Conservation (phyloP, 2,329 filamentous ascomycete species). For the Periconia macrospinosa region DNA sequence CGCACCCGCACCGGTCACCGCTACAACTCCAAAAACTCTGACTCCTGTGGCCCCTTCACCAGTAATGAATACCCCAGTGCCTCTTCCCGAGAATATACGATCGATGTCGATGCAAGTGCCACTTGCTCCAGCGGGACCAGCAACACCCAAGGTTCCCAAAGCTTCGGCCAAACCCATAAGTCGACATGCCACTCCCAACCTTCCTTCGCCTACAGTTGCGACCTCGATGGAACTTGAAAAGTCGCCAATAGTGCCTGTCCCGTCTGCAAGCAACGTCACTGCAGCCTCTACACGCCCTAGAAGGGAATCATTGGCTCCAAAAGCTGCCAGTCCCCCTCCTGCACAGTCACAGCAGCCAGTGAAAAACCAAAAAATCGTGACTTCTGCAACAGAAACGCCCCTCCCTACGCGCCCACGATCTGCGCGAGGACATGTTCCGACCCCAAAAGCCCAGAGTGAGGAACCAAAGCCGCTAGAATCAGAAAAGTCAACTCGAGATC, state of each 20-base stretch:
- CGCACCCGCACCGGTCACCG: slow-evolving; percentile 10
- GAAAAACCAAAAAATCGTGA: slow-evolving; percentile 22
- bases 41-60: slow-evolving; percentile 19
- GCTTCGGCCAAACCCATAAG: slow-evolving; percentile 11
- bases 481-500: slow-evolving; percentile 37
- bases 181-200: slow-evolving; percentile 15
- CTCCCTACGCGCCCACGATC: slow-evolving; percentile 37
- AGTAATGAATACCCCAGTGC: slow-evolving; percentile 10
- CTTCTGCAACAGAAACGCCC: slow-evolving; percentile 17
- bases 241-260: slow-evolving; percentile 11
- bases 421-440: slow-evolving; percentile 42
- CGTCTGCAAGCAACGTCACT: slow-evolving; percentile 21
- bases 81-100: slow-evolving; percentile 19
- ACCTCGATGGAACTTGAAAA: slow-evolving; percentile 17
- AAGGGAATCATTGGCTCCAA: slow-evolving; percentile 35
- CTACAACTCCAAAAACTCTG: slow-evolving; percentile 13
- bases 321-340: slow-evolving; percentile 21
- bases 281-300: slow-evolving; percentile 39
- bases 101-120: slow-evolving; percentile 42
- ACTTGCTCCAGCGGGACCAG: slow-evolving; percentile 48
- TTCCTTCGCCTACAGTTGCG: slow-evolving; percentile 17
- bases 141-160: slow-evolving; percentile 25
- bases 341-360: slow-evolving; percentile 10
- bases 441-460: slow-evolving; percentile 51
- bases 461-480: slow-evolving; percentile 48